phyloP scores from a whole-genome alignment of 345 rosid species.

The Pelargonium nanum region DNA sequence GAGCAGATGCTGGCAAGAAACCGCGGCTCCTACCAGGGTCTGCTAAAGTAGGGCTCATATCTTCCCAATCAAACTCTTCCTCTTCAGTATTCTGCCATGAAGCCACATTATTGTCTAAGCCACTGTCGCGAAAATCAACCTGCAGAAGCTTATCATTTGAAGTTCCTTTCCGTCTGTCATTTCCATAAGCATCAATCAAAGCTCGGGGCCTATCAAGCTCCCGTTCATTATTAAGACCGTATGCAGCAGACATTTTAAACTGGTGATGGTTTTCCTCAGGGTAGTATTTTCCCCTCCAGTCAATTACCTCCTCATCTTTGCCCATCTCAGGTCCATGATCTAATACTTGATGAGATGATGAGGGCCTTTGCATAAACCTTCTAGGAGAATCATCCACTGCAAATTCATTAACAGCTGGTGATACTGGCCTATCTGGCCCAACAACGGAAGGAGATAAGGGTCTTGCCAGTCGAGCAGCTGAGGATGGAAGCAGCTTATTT shows the following conservation, averaged over 20 bases:
- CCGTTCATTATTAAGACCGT: slow-evolving; percentile 37
- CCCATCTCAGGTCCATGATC: slow-evolving; percentile 42
- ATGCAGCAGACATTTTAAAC: slow-evolving; percentile 28
- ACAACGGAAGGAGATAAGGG: slow-evolving; percentile 29
- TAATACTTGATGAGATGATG: slow-evolving; percentile 45
- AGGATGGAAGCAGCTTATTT: slow-evolving; percentile 28
- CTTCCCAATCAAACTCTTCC: slow-evolving; percentile 99
- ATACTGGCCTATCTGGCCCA: slow-evolving; percentile 31
- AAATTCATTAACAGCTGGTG: slow-evolving; percentile 39
- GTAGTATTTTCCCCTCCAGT: slow-evolving; percentile 45
- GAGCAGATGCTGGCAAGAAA: slow-evolving; percentile 36
- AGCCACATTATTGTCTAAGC: slow-evolving; percentile 40
- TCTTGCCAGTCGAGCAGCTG: slow-evolving; percentile 33
- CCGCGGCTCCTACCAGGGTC: slow-evolving; percentile 46
- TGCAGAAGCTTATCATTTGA: slow-evolving; percentile 34
- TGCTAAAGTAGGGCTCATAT: slow-evolving; percentile 82
- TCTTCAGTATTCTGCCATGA: slow-evolving; percentile 98
- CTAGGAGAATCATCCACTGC: slow-evolving; percentile 41
- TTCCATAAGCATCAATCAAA: slow-evolving; percentile 91
- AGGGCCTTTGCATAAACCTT: slow-evolving; percentile 47
- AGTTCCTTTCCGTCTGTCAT: slow-evolving; percentile 50
- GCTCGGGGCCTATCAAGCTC: slow-evolving; percentile 75
- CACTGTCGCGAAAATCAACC: slow-evolving; percentile 35
- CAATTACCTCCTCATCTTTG: slow-evolving; percentile 46
- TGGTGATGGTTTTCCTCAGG: slow-evolving; percentile 32